Percentiles rank a stretch among this genome's conserved stretches.
phyloP scores from a whole-genome alignment of 352 stramenopile species.

The Phytophthora sp. region DNA sequence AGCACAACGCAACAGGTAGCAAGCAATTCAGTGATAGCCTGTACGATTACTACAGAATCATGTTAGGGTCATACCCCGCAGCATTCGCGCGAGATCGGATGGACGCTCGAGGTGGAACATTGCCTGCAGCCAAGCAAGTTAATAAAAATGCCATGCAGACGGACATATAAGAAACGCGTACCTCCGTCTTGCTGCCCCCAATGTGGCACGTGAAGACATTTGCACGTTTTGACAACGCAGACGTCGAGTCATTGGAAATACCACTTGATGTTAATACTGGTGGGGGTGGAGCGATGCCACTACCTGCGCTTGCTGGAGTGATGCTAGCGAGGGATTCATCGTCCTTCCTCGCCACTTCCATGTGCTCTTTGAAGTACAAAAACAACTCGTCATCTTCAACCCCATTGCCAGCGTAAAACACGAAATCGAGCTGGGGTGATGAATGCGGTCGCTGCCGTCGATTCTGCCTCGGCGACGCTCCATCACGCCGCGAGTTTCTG shows the following conservation, averaged over 20 bases:
- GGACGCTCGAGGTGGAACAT: slow-evolving; percentile 77
- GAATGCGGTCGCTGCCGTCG: slow-evolving; percentile 3
- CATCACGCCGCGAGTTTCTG: background rate
- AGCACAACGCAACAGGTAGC: slow-evolving; percentile 1
- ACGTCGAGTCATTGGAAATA: slow-evolving; percentile 16
- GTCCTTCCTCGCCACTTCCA: slow-evolving; percentile 42
- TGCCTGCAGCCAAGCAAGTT: slow-evolving; percentile 36
- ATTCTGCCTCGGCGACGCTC: slow-evolving; percentile 13
- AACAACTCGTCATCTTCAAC: slow-evolving; percentile 89
- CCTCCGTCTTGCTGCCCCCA: slow-evolving; percentile 74
- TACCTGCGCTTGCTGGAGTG: background rate
- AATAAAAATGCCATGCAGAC: background rate
- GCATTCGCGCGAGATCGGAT: slow-evolving; percentile 60
- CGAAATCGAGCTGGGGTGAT: slow-evolving; percentile 77
- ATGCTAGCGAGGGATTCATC: background rate
- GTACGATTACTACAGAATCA: background rate
- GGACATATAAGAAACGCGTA: slow-evolving; percentile 13
- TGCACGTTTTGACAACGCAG: slow-evolving; percentile 51
- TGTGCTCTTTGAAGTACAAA: slow-evolving; percentile 80
- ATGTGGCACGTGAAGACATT: slow-evolving; percentile 80
- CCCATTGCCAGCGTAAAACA: slow-evolving; percentile 87
- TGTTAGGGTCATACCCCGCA: slow-evolving; percentile 49
- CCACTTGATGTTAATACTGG: slow-evolving; percentile 10
- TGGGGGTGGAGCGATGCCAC: slow-evolving; percentile 12
- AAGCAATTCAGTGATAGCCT: background rate